Evolutionary conservation across 306 rosid species (phyloP).

Genomic region (Cicer chorassanicum): DNA sequence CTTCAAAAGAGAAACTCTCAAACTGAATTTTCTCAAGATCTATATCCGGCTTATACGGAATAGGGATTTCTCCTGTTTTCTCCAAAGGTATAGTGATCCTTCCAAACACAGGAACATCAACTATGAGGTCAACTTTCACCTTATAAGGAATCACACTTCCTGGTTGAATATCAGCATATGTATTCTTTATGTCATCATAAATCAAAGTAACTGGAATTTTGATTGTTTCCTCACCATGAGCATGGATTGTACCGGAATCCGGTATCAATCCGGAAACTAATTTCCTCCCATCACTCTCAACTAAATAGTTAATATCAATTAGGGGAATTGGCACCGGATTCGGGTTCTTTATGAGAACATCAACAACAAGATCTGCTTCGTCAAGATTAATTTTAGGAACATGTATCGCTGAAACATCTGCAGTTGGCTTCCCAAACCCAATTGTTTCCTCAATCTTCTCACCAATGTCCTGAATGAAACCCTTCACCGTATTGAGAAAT

Average conservation of each 20-base stretch:
- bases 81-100: conserved; percentile 75
- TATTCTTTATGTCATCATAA: conserved; percentile 71
- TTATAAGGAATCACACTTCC: conserved; percentile 76
- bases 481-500: conserved; percentile 69
- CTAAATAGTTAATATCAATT: conserved; percentile 69
- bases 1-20: conserved; percentile 72
- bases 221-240: conserved; percentile 81
- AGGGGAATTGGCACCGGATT: conserved; percentile 84
- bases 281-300: conserved; percentile 83
- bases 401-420: conserved; percentile 69
- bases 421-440: conserved; percentile 86
- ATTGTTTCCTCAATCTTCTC: conserved; percentile 76
- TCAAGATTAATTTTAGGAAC: conserved; percentile 69
- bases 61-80: conserved; percentile 84
- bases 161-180: conserved; percentile 66
- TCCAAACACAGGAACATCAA: conserved; percentile 80
- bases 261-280: conserved; percentile 83
- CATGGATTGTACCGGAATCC: conserved; percentile 76
- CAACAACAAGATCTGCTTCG: conserved; percentile 69
- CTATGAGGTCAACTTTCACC: conserved; percentile 66
- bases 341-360: conserved; percentile 77
- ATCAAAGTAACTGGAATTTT: conserved; percentile 67
- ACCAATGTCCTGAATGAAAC: conserved; percentile 74
- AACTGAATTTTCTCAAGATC: conserved; percentile 69
- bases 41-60: conserved; percentile 82